Percentiles rank a stretch among this genome's conserved stretches.
Evolutionary conservation across 305 asterid genomes (phyloP).

Genomic region (Fraxinus paxiana): DNA sequence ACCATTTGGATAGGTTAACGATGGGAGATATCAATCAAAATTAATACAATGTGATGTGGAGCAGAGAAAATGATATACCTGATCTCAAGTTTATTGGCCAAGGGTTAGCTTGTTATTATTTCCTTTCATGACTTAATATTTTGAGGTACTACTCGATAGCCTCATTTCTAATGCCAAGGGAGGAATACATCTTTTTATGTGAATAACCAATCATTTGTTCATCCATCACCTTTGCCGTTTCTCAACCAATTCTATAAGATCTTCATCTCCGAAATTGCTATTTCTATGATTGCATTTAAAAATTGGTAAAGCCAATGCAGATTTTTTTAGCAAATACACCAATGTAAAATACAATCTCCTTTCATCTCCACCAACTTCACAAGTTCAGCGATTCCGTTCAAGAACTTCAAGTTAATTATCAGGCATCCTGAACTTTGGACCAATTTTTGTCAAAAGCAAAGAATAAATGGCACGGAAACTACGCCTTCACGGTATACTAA

Average conservation of each 20-base stretch:
- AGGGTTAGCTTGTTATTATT: neutral
- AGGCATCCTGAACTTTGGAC: neutral
- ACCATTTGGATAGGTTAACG: neutral
- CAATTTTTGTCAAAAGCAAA: neutral
- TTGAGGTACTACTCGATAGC: neutral
- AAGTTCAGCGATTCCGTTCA: neutral
- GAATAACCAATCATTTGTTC: neutral
- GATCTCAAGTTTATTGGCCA: neutral
- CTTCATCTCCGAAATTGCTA: neutral
- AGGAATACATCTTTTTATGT: neutral
- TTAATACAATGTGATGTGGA: neutral
- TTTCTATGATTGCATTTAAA: neutral
- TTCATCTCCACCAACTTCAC: neutral
- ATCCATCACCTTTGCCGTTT: neutral
- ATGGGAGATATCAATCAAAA: neutral
- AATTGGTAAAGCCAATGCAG: neutral
- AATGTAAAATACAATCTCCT: neutral
- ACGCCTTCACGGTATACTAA: neutral
- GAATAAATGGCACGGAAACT: neutral
- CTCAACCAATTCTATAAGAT: neutral
- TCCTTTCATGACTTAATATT: neutral
- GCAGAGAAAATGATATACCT: neutral
- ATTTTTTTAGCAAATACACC: neutral
- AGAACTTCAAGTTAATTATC: neutral
- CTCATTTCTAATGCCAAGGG: neutral